Evolutionary conservation across 129 eudicot species (phyloP).

Genomic region (Pulicaria dysenterica): DNA sequence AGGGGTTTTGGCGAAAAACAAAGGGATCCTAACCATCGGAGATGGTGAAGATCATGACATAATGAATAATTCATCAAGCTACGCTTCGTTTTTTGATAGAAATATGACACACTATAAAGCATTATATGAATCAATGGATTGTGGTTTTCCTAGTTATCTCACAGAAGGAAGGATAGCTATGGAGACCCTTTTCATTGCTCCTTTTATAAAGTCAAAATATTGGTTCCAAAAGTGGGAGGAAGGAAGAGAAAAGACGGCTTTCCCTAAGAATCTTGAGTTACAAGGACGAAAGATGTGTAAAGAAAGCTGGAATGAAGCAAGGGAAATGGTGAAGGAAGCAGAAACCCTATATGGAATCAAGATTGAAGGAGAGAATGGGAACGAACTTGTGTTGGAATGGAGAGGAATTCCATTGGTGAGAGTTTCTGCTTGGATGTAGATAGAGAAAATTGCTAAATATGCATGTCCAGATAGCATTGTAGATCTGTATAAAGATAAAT

Average conservation of each 20-base stretch:
- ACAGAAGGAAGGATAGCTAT: slow-evolving; percentile 61
- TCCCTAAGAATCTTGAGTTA: slow-evolving; percentile 17
- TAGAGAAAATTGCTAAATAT: not conserved
- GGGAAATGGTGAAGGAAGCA: slow-evolving; percentile 55
- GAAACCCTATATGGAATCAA: slow-evolving; percentile 43
- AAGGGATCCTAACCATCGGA: slow-evolving; percentile 57
- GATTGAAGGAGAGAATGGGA: slow-evolving; percentile 42
- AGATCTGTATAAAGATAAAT: slow-evolving; percentile 7
- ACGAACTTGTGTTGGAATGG: slow-evolving; percentile 69
- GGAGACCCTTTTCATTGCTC: slow-evolving; percentile 59
- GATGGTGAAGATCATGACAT: slow-evolving; percentile 52
- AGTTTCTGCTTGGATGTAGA: slow-evolving; percentile 55
- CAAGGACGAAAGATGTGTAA: slow-evolving; percentile 40
- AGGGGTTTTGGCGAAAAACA: slow-evolving; percentile 13
- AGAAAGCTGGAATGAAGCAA: slow-evolving; percentile 49
- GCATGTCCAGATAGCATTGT: slow-evolving; percentile 10
- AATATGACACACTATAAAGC: slow-evolving; percentile 55
- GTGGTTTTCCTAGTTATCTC: slow-evolving; percentile 48
- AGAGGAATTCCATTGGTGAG: slow-evolving; percentile 55
- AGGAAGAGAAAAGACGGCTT: slow-evolving; percentile 1
- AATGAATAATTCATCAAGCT: slow-evolving; percentile 13
- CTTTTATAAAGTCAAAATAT: slow-evolving; percentile 42
- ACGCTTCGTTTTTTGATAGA: slow-evolving; percentile 40
- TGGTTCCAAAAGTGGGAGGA: slow-evolving; percentile 65
- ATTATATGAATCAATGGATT: slow-evolving; percentile 55